A percentile compares a stretch with the other conserved stretches of the same genome.
Evolutionary conservation across 2,329 filamentous ascomycete species (phyloP).

Genomic region (Alternaria consortialis): DNA sequence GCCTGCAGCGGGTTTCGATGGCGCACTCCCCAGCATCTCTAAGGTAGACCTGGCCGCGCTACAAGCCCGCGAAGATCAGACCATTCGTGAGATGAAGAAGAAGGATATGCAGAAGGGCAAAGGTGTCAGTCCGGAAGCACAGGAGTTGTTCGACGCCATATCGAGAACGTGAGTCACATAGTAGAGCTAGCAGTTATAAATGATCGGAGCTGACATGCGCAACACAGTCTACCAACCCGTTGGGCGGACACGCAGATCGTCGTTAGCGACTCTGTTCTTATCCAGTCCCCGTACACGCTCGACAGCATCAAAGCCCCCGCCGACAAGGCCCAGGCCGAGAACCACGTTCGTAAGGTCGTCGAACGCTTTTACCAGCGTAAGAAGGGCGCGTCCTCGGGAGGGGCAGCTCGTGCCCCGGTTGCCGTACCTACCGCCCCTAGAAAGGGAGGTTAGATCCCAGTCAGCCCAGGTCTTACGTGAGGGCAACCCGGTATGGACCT

Average conservation of each 20-base stretch:
- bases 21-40: conserved; percentile 55
- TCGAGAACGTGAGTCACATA: conserved; percentile 60
- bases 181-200: background rate
- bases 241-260: conserved; percentile 69
- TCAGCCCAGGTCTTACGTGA: background rate
- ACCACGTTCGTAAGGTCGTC: conserved; percentile 57
- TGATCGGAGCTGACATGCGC: conserved; percentile 13
- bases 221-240: conserved; percentile 60
- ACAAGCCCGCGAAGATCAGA: conserved; percentile 63
- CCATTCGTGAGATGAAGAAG: conserved; percentile 65
- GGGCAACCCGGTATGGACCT: background rate
- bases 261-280: conserved; percentile 67
- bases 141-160: conserved; percentile 70
- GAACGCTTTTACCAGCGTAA: conserved; percentile 58
- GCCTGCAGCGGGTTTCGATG: conserved; percentile 56
- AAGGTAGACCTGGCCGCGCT: conserved; percentile 65
- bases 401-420: conserved; percentile 35
- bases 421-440: conserved; percentile 43
- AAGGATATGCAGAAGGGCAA: conserved; percentile 66
- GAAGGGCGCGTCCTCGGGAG: conserved; percentile 31
- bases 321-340: conserved; percentile 54
- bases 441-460: conserved; percentile 34
- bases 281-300: conserved; percentile 65
- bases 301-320: conserved; percentile 62
- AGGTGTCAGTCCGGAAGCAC: conserved; percentile 68